Conservation (phyloP, 805 yeast species). For the Lipomyces orientalis region DNA sequence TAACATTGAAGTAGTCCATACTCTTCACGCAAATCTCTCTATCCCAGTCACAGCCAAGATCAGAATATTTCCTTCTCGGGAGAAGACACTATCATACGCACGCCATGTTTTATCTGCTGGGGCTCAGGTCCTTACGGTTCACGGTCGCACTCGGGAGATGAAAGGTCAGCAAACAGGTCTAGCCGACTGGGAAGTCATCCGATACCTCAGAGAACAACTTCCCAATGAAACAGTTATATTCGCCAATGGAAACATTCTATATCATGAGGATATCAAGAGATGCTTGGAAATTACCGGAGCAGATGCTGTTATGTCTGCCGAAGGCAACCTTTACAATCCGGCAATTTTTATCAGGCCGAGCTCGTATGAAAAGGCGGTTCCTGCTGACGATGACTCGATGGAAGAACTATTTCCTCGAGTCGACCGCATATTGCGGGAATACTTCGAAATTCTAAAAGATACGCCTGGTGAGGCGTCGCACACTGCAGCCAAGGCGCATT, state of each 20-base stretch:
- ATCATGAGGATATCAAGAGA: constrained; percentile 79
- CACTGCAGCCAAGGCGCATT: constrained; percentile 87
- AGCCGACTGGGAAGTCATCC: constrained; percentile 88
- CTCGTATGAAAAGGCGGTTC: constrained; percentile 11
- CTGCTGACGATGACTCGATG: constrained; percentile 49
- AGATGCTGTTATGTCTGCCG: constrained; percentile 98
- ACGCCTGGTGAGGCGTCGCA: constrained; percentile 74
- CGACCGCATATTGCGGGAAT: constrained; percentile 81
- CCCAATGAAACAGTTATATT: constrained; percentile 85
- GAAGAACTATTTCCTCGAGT: constrained; percentile 83
- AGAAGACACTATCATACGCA: constrained; percentile 85
- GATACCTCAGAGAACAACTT: constrained; percentile 75
- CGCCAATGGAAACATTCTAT: constrained; percentile 93
- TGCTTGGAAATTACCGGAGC: constrained; percentile 68
- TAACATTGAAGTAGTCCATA: constrained; percentile 53
- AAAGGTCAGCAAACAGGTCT: constrained; percentile 95
- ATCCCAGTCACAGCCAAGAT: constrained; percentile 96
- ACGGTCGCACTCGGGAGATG: constrained; percentile 96
- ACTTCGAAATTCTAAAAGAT: constrained; percentile 76
- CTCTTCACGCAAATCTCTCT: constrained; percentile 68
- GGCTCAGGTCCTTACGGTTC: constrained; percentile 92
- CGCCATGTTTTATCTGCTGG: constrained; percentile 89
- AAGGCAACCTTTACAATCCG: constrained; percentile 92
- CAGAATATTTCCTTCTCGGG: constrained; percentile 82
- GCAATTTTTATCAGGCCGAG: constrained; percentile 64